phyloP scores from a whole-genome alignment of 306 rosid species.

The Hippophae gyantsensis region DNA sequence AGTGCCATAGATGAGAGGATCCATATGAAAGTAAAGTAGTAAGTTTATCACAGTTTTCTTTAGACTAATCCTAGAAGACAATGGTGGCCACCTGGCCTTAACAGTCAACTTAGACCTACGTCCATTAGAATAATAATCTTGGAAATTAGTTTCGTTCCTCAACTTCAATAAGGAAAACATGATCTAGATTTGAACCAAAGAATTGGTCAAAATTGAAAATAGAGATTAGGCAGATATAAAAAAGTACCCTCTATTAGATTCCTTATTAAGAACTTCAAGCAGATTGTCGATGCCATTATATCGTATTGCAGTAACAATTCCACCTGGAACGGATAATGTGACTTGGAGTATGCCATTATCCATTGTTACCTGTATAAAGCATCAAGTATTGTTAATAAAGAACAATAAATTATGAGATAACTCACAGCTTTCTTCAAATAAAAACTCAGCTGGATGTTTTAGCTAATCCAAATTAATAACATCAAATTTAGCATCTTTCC shows the following conservation, averaged over 20 bases:
- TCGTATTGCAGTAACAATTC: slow-evolving; percentile 70
- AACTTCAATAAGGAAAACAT: not conserved
- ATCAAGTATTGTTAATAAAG: too few species aligned
- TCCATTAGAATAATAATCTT: not conserved
- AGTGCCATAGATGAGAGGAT: not conserved
- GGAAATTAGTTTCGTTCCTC: not conserved
- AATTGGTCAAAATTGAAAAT: slow-evolving; percentile 3
- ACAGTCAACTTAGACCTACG: not conserved
- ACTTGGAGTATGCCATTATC: slow-evolving; percentile 90
- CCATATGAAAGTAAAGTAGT: not conserved
- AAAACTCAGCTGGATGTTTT: not conserved
- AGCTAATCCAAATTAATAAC: not conserved
- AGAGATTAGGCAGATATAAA: slow-evolving; percentile 1
- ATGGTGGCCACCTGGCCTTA: not conserved
- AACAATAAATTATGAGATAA: too few species aligned
- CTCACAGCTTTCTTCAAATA: not conserved
- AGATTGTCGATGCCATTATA: slow-evolving; percentile 70
- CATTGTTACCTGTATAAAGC: slow-evolving; percentile 63
- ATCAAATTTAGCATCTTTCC: not conserved
- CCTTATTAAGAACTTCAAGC: slow-evolving; percentile 81
- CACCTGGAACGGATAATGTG: slow-evolving; percentile 74
- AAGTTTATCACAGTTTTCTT: not conserved
- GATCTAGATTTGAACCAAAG: not conserved
- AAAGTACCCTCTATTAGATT: slow-evolving; percentile 72
- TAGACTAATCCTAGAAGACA: not conserved